Evolutionary conservation across 306 rosid genomes (phyloP).

Genomic region (Inga leiocalycina): DNA sequence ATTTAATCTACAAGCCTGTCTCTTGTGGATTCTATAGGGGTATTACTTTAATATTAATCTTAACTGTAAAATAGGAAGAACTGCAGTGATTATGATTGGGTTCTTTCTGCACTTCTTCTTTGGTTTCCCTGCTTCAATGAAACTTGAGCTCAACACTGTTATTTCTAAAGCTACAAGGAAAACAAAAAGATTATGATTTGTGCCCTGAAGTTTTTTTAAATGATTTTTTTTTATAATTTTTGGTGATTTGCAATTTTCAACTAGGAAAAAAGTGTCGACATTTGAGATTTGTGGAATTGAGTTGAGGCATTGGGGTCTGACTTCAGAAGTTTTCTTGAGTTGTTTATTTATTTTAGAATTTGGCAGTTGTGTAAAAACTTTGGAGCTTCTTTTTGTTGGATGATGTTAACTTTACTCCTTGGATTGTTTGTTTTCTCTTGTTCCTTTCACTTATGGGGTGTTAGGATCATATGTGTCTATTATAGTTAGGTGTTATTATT

Average conservation of each 20-base stretch:
- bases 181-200: background rate
- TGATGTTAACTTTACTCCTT: background rate
- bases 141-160: background rate
- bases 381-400: background rate
- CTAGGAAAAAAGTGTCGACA: background rate
- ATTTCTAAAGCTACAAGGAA: background rate
- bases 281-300: background rate
- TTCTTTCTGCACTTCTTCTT: background rate
- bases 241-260: background rate
- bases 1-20: background rate
- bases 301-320: background rate
- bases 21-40: background rate
- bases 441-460: background rate
- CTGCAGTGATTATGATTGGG: background rate
- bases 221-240: background rate
- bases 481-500: background rate
- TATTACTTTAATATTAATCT: background rate
- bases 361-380: constrained; percentile 7
- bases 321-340: background rate
- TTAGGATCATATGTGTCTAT: constrained; percentile 7
- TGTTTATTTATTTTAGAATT: constrained; percentile 2
- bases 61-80: background rate
- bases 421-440: background rate
- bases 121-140: background rate
- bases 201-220: background rate